phyloP scores from a whole-genome alignment of 2,329 filamentous ascomycete genomes.

The Akanthomyces dipterigenus region DNA sequence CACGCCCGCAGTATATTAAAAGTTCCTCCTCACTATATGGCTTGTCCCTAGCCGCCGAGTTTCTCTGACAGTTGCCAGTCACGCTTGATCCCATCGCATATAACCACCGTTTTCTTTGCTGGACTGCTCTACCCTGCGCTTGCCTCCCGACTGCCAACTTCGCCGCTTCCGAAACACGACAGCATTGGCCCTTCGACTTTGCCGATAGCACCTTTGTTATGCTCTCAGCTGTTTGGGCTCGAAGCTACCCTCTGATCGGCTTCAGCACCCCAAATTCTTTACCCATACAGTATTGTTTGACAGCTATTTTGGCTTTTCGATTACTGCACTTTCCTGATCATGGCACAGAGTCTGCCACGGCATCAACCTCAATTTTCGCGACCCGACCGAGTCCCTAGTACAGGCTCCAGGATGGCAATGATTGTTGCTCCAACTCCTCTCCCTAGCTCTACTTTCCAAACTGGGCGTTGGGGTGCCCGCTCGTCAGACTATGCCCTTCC shows the following conservation, averaged over 20 bases:
- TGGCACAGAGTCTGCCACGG: constrained; percentile 35
- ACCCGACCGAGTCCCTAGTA: constrained; percentile 18
- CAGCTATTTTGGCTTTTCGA: background rate
- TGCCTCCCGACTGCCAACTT: background rate
- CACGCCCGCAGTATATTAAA: background rate
- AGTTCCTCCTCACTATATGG: background rate
- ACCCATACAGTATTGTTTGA: background rate
- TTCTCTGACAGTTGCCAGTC: background rate
- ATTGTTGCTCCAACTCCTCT: constrained; percentile 40
- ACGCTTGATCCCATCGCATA: background rate
- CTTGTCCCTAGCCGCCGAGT: background rate
- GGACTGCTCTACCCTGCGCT: background rate
- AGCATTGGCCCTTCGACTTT: background rate
- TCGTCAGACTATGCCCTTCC: constrained; percentile 28
- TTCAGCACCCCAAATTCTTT: background rate
- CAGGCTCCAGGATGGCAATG: constrained; percentile 40
- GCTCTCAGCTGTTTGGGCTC: background rate
- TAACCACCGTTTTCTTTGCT: background rate
- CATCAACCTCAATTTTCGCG: constrained; percentile 23
- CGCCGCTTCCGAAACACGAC: background rate
- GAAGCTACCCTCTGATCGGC: background rate
- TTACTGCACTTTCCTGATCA: constrained; percentile 16
- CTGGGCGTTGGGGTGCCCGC: constrained; percentile 33
- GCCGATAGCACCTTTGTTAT: background rate
- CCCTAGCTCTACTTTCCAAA: constrained; percentile 34